A percentile compares a stretch with the other conserved stretches of the same genome.
Conservation (phyloP, 371 early-diverging fungal species). For the Catenaria anguillulae region DNA sequence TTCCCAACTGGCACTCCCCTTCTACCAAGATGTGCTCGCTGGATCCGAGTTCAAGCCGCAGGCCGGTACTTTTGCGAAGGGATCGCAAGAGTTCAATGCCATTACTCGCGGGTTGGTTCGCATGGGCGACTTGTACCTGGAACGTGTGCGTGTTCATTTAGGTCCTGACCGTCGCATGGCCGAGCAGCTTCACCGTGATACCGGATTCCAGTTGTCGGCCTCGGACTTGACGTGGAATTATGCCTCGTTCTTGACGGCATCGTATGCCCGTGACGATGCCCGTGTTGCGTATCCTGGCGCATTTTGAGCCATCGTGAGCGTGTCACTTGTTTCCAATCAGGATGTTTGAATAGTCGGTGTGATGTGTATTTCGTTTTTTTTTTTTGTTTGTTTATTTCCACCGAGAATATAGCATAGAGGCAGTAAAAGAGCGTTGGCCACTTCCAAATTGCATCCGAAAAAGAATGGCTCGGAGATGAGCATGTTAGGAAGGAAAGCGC, state of each 20-base stretch:
- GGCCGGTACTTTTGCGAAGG: constrained; percentile 3
- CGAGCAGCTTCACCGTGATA: constrained; percentile 47
- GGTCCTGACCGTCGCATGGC: constrained; percentile 32
- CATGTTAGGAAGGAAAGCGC: too few species aligned
- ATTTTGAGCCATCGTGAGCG: background rate
- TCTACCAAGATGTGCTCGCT: constrained; percentile 15
- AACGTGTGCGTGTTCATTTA: constrained; percentile 36
- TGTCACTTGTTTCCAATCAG: too few species aligned
- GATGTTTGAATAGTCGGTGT: too few species aligned
- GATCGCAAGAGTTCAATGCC: constrained; percentile 12
- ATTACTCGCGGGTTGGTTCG: constrained; percentile 17
- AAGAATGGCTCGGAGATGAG: too few species aligned
- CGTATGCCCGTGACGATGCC: background rate
- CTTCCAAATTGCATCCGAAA: too few species aligned
- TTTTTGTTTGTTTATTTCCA: too few species aligned
- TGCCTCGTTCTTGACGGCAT: constrained; percentile 41
- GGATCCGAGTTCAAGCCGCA: background rate
- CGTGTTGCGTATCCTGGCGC: background rate
- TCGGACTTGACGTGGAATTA: constrained; percentile 61
- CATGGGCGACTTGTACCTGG: constrained; percentile 39
- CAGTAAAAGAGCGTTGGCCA: too few species aligned
- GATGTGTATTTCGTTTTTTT: too few species aligned
- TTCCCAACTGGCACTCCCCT: constrained; percentile 22
- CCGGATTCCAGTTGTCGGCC: constrained; percentile 49
- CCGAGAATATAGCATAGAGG: too few species aligned